phyloP scores from a whole-genome alignment of 345 rosid species.

The Salix udensis region DNA sequence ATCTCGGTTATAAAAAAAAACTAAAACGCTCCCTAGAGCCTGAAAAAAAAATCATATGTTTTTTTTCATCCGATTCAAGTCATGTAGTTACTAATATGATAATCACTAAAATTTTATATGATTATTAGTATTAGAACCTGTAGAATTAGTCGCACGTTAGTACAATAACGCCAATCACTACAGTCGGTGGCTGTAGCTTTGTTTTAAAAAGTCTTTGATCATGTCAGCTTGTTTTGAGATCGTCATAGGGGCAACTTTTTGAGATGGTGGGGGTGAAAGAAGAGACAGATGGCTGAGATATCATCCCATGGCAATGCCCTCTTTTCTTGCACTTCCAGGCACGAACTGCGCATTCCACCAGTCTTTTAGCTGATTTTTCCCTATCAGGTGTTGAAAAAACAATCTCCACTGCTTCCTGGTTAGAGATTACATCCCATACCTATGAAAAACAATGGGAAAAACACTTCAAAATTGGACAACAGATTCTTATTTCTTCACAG shows the following conservation, averaged over 20 bases:
- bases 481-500: background rate
- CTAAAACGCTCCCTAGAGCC: too few relatives aligned
- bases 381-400: slow-evolving; percentile 50
- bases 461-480: background rate
- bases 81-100: too few relatives aligned
- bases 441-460: slow-evolving; percentile 9
- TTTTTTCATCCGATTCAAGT: too few relatives aligned
- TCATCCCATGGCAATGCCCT: slow-evolving; percentile 82
- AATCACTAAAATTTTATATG: fast-evolving
- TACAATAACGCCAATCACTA: too few relatives aligned
- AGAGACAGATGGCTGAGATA: slow-evolving; percentile 80
- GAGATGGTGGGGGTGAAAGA: slow-evolving; percentile 40
- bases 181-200: too few relatives aligned
- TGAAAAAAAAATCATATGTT: too few relatives aligned
- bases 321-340: slow-evolving; percentile 72
- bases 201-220: background rate
- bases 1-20: too few relatives aligned
- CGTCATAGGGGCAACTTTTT: background rate
- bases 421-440: slow-evolving; percentile 89
- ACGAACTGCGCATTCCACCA: slow-evolving; percentile 60
- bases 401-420: slow-evolving; percentile 71
- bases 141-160: too few relatives aligned
- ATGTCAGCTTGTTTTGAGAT: slow-evolving; percentile 7
- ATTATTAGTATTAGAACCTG: fast-evolving
- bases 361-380: slow-evolving; percentile 58